These are phyloP conservation scores for Penicillium soppii DNA, from an alignment of 495 filamentous ascomycete species.

Conservation along the genomic window DNA sequence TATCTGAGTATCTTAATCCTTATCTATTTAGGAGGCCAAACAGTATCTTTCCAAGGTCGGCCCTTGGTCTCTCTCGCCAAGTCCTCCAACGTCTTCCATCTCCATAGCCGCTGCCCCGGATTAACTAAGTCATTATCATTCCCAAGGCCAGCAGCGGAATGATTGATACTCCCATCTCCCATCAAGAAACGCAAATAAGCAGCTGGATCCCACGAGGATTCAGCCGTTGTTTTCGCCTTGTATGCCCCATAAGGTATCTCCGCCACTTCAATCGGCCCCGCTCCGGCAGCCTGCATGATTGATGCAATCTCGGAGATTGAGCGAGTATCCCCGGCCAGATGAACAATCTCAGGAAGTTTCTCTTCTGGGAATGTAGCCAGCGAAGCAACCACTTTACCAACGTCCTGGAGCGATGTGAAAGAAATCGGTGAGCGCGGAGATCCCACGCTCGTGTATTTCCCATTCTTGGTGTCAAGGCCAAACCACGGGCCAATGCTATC, in stretches of 20 bases:
- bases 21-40: conserved; percentile 14
- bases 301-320: conserved; percentile 17
- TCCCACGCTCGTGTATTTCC: conserved; percentile 22
- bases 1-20: too few species aligned
- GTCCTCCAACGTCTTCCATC: conserved; percentile 20
- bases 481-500: conserved; percentile 31
- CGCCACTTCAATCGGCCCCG: conserved; percentile 17
- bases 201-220: conserved; percentile 16
- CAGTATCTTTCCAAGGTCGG: conserved; percentile 19
- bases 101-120: conserved; percentile 14
- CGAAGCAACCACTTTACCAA: conserved; percentile 18
- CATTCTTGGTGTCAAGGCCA: conserved; percentile 25
- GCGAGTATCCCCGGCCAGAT: conserved; percentile 24
- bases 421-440: conserved; percentile 13
- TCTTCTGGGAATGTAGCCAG: conserved; percentile 10
- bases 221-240: conserved; percentile 8
- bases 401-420: conserved; percentile 21
- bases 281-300: conserved; percentile 21
- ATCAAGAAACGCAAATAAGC: conserved; percentile 26
- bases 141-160: conserved; percentile 16
- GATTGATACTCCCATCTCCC: conserved; percentile 22
- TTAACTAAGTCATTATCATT: conserved; percentile 16
- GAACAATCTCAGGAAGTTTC: conserved; percentile 18
- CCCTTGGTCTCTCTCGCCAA: conserved; percentile 16
- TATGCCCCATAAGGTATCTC: conserved; percentile 6